Base-by-base conservation (phyloP, 2,329 filamentous ascomycete species). In the Endothia cerciana region DNA sequence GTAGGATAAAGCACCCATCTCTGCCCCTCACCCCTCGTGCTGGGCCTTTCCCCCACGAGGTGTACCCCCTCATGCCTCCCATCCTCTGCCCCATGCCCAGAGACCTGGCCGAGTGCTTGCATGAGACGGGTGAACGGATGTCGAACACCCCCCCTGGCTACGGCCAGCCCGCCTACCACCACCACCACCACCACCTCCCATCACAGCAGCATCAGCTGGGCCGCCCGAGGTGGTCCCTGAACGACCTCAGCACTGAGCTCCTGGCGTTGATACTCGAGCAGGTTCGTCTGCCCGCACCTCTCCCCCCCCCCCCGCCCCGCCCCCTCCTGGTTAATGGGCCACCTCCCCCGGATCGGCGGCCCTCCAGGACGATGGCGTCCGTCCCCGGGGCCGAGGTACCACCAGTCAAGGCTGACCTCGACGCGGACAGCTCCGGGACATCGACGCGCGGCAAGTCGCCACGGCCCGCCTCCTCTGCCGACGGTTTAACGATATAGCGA, bases 181-280 rank as follows among this genome's bases (percentile, higher is more conserved):
- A n/a, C n/a, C n/a, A n/a, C n/a, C n/a, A n/a, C n/a, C n/a, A n/a
- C n/a, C n/a, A n/a, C n/a, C n/a, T n/a, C n/a, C 22, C 15, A 45
- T 62, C 47, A 30, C 66, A 38, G 59, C 59, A 63, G 25, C 28
- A 8, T 13, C 62, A 43, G 58, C 38, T 41, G 62, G 38, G 65
- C 61, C 55, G 58, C 51, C 68, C 63, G 38, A 70, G 51, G 61
- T 73, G 72, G 70, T 76, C 73, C 11, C 69, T 79, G 25, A 69
- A 76, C 61, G 71, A 75, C 62, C 75, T 83, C 22, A 81, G 78
- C 70, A 75, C 79, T 4, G 81, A 83, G 71, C 71, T 83, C 19
- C 60, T 82, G n/a, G 70, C 73, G 62, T 71, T 82, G 45, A 76
- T 83, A 41, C 74, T 81, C 33, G 70, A 79, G 69, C 75, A 81